Evolutionary conservation across 495 filamentous ascomycete genomes (phyloP), one percentile per base, ranked within the genome.

Genomic region (Tuber umbilicatum): DNA sequence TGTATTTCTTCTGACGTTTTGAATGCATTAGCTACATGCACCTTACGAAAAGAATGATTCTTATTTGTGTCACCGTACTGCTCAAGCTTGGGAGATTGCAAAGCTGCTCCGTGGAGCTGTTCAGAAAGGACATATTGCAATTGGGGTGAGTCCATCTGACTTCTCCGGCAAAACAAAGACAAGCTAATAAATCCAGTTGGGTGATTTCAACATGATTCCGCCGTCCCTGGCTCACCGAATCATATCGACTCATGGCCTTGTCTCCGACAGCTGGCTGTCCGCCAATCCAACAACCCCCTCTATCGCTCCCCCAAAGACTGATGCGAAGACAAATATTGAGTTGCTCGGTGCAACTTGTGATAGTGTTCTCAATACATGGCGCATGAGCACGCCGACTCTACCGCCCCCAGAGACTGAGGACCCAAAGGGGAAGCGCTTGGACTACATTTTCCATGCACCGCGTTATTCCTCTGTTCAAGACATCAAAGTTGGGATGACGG

Each of bases 31-130:
- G 85, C 87, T 97, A 6, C 95, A 98, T 82, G 91, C 95, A 16
- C 93, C 93, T 4, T 98, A 99, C 82, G 89, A 93, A 81, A 89
- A 85, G 50, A 83, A 93, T 75, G 93, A 97, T 81, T 93, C 91
- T 38, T 97, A 98, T 82, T 81, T 93, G 37, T 93, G 91, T 82
- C 96, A 98, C 79, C 91, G 94, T 38, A 92, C 91, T 6, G 93
- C 95, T 0, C 95, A 99, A 83, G 91, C 95, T n/a, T 99, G 95
- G 95, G 92, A 98, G 84, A 93, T 98, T 69, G 87, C 94, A 43
- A 97, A 97, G 84, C 85, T 97, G 12, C 91, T 97, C 83, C 90
- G 93, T 7, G 92, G 89, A 35, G 95, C 96, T 19, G 88, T 89
- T 2, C 93, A 95, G 80, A 86, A 92, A 7, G 94, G 94, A 1